Base-by-base conservation (phyloP, 2,329 filamentous ascomycete genomes). In the Fusarium praegraminearum region DNA sequence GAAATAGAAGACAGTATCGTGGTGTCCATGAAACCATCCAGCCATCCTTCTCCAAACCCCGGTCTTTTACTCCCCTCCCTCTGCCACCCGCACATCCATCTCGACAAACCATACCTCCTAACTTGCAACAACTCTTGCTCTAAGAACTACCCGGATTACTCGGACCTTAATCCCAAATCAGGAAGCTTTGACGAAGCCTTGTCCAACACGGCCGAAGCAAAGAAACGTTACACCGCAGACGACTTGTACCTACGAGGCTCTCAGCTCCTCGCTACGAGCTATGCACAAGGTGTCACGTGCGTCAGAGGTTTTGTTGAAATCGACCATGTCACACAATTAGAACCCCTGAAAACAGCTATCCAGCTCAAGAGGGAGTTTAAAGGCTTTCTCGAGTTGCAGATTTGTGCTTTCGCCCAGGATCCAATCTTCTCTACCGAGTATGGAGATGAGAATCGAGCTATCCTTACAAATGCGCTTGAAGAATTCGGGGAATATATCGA, bases 71-170 rank as follows among this genome's bases (percentile, higher is more conserved):
- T 65, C 4, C 62, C 62, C 1, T 44, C 61, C 1, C 62, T 65
- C 6, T 65, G 61, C 5, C 62, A 65, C 36, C 62, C 62, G 9
- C 62, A 65, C 18, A 65, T 65, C 0, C 62, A 65, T 24, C 54
- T 65, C 5, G 62, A 65, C 4, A 65, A 65, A 2, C 54, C 62
- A 20, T 65, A 65, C 24, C 61, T 65, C 2, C 22, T 65, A 3
- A 65, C 54, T 1, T 65, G 54, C 13, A 65, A 65, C 4, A 26
- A 49, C 0, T 12, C 61, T 1, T 6, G 24, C 0, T 54, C 61
- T 0, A 0, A 24, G 15, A 22, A 13, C 0, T 36, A 61, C 0
- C 61, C 62, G 6, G 46, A 65, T 1, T 66, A 65, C 8, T 65
- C 61, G 3, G 62, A 66, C 5, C 24, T 65, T 0, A 13, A 13